Percentiles rank a stretch among this genome's conserved stretches.
Conservation (phyloP, 768 basidiomycete genomes). For the Boletus rubroflammeus region DNA sequence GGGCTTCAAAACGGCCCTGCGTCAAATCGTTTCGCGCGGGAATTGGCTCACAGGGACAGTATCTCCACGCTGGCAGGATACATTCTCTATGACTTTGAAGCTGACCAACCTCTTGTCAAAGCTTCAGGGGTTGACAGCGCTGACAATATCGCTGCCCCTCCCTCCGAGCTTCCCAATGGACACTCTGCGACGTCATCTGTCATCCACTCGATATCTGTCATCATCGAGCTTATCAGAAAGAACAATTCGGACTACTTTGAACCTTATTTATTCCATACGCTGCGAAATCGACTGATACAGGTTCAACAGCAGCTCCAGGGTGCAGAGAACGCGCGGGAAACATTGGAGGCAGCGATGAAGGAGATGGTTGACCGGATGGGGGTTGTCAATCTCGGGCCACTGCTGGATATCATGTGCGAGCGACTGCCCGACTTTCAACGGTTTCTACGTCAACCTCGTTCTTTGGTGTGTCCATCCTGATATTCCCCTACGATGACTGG, state of each 20-base stretch:
- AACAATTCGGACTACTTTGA: slow-evolving; percentile 99
- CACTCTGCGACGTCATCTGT: slow-evolving; percentile 74
- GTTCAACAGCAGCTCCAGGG: slow-evolving; percentile 69
- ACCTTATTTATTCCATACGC: slow-evolving; percentile 91
- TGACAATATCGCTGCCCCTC: slow-evolving; percentile 9
- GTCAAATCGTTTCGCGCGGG: slow-evolving; percentile 84
- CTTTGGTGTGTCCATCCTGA: slow-evolving; percentile 51
- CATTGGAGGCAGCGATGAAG: slow-evolving; percentile 65
- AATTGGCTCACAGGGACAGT: slow-evolving; percentile 72
- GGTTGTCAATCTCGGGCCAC: slow-evolving; percentile 84
- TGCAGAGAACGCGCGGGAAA: slow-evolving; percentile 59
- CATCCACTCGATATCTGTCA: slow-evolving; percentile 78
- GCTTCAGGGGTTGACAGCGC: slow-evolving; percentile 7
- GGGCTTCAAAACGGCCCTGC: slow-evolving; percentile 67
- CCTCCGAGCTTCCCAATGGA: slow-evolving; percentile 33
- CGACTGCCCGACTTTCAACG: slow-evolving; percentile 65
- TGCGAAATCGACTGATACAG: slow-evolving; percentile 85
- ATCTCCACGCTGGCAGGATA: slow-evolving; percentile 70
- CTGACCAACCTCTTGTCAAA: slow-evolving; percentile 18
- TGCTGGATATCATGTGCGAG: slow-evolving; percentile 72
- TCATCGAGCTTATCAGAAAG: slow-evolving; percentile 93
- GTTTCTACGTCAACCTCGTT: slow-evolving; percentile 69
- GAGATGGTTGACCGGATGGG: slow-evolving; percentile 84
- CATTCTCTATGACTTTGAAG: slow-evolving; percentile 65
- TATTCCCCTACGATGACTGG: slow-evolving; percentile 3